These are phyloP conservation scores for Fusarium poae DNA, from an alignment of 2,329 filamentous ascomycete genomes.

Conservation along the genomic window DNA sequence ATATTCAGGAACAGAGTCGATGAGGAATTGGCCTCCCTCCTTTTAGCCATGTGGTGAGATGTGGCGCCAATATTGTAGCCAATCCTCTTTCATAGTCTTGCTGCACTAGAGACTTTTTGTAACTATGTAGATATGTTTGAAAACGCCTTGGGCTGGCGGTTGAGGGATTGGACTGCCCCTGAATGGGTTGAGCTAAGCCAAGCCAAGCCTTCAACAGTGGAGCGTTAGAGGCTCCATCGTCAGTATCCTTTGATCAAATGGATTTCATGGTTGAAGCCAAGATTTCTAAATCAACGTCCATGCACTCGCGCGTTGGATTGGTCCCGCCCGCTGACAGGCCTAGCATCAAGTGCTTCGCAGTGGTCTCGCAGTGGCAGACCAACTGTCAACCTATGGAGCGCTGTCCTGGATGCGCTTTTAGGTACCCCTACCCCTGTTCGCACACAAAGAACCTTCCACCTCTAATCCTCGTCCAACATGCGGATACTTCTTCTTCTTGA, in stretches of 20 bases:
- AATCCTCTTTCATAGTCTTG: slow-evolving; percentile 41
- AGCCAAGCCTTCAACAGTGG: slow-evolving; percentile 10
- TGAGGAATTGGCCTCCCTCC: not conserved
- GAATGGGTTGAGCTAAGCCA: slow-evolving; percentile 7
- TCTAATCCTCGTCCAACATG: slow-evolving; percentile 40
- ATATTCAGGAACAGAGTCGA: not conserved
- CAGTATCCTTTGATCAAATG: slow-evolving; percentile 33
- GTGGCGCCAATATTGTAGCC: slow-evolving; percentile 33
- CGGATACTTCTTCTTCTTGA: slow-evolving; percentile 35
- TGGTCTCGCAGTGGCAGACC: not conserved
- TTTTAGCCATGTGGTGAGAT: slow-evolving; percentile 1
- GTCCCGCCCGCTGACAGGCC: not conserved
- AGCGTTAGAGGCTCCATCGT: slow-evolving; percentile 26
- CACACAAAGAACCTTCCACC: slow-evolving; percentile 42
- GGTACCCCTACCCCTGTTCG: slow-evolving; percentile 17
- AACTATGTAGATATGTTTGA: slow-evolving; percentile 17
- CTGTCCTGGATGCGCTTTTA: not conserved
- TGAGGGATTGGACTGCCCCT: slow-evolving; percentile 33
- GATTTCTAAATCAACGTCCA: slow-evolving; percentile 19
- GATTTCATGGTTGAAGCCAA: slow-evolving; percentile 11
- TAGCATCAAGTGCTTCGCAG: slow-evolving; percentile 2
- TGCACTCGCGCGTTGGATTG: slow-evolving; percentile 17
- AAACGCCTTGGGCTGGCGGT: slow-evolving; percentile 4
- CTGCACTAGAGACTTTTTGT: slow-evolving; percentile 20
- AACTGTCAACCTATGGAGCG: not conserved